Percentiles rank a stretch among this genome's conserved stretches.
Conservation (phyloP, 305 asterid species). For the Fraxinus latifolia region DNA sequence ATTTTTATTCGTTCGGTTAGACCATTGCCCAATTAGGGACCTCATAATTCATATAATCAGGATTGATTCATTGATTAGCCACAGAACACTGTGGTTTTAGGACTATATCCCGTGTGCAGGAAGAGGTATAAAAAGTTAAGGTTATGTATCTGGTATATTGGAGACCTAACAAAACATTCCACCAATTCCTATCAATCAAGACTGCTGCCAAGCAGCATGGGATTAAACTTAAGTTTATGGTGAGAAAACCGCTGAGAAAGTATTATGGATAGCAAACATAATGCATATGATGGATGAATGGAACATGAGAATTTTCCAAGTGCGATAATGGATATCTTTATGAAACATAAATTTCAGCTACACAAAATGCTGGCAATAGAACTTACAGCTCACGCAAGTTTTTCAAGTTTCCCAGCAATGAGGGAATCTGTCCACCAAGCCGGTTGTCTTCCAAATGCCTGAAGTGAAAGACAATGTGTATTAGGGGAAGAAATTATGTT, state of each 20-base stretch:
- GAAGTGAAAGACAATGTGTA: slow-evolving; percentile 21
- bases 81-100: neutral
- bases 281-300: neutral
- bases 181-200: neutral
- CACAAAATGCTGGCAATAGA: neutral
- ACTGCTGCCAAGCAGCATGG: neutral
- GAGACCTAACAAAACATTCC: neutral
- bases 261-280: neutral
- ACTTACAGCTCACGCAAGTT: slow-evolving; percentile 72
- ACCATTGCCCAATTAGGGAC: neutral
- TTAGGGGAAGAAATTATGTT: slow-evolving; percentile 3
- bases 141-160: neutral
- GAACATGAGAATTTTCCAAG: neutral
- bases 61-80: neutral
- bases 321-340: neutral
- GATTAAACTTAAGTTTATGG: neutral
- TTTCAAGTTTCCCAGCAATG: slow-evolving; percentile 53
- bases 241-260: neutral
- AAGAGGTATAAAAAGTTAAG: neutral
- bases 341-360: neutral
- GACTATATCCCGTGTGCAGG: neutral
- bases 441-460: slow-evolving; percentile 83
- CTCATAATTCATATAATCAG: neutral
- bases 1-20: neutral
- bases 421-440: slow-evolving; percentile 61